Evolutionary conservation across 2,329 filamentous ascomycete species (phyloP), one percentile per base, ranked within the genome.

Genomic region (Stachybotrys elegans): DNA sequence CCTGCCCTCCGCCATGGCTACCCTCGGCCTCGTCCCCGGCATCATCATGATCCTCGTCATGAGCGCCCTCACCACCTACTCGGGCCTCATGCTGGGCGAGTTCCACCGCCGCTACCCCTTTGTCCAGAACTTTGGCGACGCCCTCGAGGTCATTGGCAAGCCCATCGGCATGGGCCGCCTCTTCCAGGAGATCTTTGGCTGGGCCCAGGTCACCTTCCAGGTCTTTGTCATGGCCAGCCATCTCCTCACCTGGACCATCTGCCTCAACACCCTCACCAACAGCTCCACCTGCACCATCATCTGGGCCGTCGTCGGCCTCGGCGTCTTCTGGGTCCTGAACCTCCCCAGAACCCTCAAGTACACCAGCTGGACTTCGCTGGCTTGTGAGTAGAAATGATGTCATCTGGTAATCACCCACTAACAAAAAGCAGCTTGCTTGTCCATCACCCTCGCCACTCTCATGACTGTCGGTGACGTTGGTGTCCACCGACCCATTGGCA

Each of bases 1-100:
- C 1, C 86, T 89, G 48, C 86, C 86, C 1, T 86, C 82, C 57
- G 87, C 85, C 0, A 82, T 89, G 57, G 83, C 85, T 3, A 69
- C 83, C 12, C 71, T 89, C 35, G 85, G 86, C 4, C 72, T 89
- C 13, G 82, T 84, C 2, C 85, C 85, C 0, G 86, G 85, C n/a
- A 67, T 90, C 43, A 77, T 88, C 48, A 59, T 88, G 58, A 88
- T 86, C 35, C 72, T 88, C 48, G 74, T 85, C 21, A 76, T 70
- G 42, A 69, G 84, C 37, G 75, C 83, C 14, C 66, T 88, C 3
- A 88, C 88, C 55, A 88, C 84, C 2, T 88, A 70, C 51, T 71
- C 70, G 0, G 69, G 85, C 12, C 56, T 70, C 11, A 59, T 65
- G 35, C 57, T 71, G 35, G 86, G 81, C 76, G 78, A 85, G 57